These are phyloP conservation scores for Ottelia alismoides DNA, from an alignment of 106 monocot genomes.

Conservation along the genomic window DNA sequence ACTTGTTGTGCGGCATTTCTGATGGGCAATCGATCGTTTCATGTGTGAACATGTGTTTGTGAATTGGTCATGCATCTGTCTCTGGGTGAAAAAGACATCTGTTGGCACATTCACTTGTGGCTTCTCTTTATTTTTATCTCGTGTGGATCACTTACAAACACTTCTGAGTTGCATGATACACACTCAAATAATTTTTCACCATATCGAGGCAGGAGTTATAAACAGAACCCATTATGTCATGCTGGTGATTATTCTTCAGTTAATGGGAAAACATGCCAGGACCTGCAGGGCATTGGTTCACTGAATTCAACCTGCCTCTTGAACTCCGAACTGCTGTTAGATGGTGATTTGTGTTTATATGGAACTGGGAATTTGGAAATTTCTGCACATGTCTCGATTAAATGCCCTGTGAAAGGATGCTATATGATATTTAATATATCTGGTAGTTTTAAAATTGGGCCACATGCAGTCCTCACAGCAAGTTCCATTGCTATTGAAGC, in stretches of 20 bases:
- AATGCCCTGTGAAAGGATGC: conserved; percentile 62
- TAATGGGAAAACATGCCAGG: conserved; percentile 35
- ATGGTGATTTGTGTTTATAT: conserved; percentile 41
- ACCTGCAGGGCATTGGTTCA: conserved; percentile 73
- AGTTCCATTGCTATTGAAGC: conserved; percentile 59
- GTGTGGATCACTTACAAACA: conserved; percentile 8
- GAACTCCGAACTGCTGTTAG: conserved; percentile 33
- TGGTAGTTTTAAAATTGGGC: conserved; percentile 44
- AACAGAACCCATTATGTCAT: conserved; percentile 1
- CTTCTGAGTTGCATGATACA: not conserved
- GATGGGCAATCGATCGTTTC: too few relatives aligned
- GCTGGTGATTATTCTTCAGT: conserved; percentile 12
- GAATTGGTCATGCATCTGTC: conserved; percentile 32
- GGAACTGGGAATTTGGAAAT: conserved; percentile 63
- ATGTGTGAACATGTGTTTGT: not conserved
- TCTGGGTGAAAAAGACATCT: conserved; percentile 9
- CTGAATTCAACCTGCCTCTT: conserved; percentile 54
- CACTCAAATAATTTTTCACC: conserved; percentile 1
- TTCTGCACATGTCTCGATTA: conserved; percentile 35
- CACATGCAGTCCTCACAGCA: conserved; percentile 41
- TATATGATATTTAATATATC: conserved; percentile 49
- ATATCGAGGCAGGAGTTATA: conserved; percentile 5
- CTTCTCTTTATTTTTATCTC: conserved; percentile 19
- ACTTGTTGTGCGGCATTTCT: too few relatives aligned
- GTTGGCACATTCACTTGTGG: conserved; percentile 6